phyloP scores from a whole-genome alignment of 495 filamentous ascomycete genomes.

The Penicillium simplicissimum region DNA sequence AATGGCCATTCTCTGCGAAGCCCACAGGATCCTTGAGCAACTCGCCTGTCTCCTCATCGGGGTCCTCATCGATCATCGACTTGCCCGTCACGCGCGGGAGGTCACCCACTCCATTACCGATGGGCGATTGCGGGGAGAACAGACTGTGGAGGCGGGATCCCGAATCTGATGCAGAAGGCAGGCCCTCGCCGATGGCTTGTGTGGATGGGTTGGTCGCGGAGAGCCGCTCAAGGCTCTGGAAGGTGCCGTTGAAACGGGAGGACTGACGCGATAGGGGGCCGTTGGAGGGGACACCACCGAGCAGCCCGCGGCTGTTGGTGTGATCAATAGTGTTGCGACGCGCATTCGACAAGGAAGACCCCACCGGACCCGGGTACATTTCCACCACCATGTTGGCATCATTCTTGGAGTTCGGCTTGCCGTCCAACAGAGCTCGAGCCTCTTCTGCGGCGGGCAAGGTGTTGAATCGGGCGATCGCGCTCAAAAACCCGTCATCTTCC shows the following conservation, averaged over 20 bases:
- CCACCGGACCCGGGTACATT: constrained; percentile 54
- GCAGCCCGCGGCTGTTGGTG: constrained; percentile 47
- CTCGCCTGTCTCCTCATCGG: constrained; percentile 82
- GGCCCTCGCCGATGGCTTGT: constrained; percentile 52
- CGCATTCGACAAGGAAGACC: constrained; percentile 38
- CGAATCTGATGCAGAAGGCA: constrained; percentile 61
- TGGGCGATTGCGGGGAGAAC: constrained; percentile 83
- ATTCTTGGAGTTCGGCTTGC: constrained; percentile 73
- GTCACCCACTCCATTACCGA: constrained; percentile 71
- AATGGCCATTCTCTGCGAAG: constrained; percentile 76
- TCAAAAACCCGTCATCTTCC: constrained; percentile 70
- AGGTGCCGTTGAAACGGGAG: constrained; percentile 76
- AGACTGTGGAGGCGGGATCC: constrained; percentile 67
- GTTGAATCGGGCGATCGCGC: constrained; percentile 75
- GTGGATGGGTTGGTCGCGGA: constrained; percentile 60
- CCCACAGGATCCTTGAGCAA: constrained; percentile 81
- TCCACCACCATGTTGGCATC: constrained; percentile 81
- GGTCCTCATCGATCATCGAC: constrained; percentile 81
- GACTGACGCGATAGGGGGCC: constrained; percentile 64
- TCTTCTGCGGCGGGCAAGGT: constrained; percentile 71
- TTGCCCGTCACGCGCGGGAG: constrained; percentile 74
- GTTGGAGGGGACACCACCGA: constrained; percentile 57
- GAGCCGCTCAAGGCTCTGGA: constrained; percentile 72
- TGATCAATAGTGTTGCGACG: constrained; percentile 65
- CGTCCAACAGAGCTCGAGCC: constrained; percentile 73